Conservation (phyloP, 495 filamentous ascomycete genomes). For the Platismatia glauca region DNA sequence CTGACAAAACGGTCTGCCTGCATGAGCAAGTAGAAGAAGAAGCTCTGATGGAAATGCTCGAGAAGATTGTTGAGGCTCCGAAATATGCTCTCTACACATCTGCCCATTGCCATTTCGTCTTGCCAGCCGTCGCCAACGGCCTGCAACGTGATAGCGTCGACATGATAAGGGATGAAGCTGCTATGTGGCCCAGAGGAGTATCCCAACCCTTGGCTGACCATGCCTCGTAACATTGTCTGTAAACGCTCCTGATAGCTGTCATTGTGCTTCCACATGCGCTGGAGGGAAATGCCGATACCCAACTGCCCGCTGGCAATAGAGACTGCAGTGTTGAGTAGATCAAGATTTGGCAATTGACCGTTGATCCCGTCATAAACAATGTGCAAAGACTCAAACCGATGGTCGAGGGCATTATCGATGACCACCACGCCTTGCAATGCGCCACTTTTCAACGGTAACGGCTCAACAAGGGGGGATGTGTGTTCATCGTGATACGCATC, state of each 20-base stretch:
- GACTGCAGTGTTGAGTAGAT: slow-evolving; percentile 90
- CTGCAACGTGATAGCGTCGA: slow-evolving; percentile 90
- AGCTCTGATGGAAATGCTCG: slow-evolving; percentile 95
- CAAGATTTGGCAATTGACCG: slow-evolving; percentile 88
- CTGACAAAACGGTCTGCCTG: slow-evolving; percentile 86
- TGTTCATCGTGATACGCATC: slow-evolving; percentile 94
- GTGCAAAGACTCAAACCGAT: slow-evolving; percentile 75
- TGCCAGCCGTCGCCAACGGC: slow-evolving; percentile 87
- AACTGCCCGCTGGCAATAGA: slow-evolving; percentile 84
- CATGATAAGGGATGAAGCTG: slow-evolving; percentile 94
- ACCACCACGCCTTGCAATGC: slow-evolving; percentile 87
- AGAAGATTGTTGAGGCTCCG: slow-evolving; percentile 91
- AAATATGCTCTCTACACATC: slow-evolving; percentile 80
- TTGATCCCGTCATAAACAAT: slow-evolving; percentile 95
- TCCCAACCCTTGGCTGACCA: slow-evolving; percentile 84
- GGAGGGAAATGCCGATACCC: slow-evolving; percentile 72
- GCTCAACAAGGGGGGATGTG: slow-evolving; percentile 51
- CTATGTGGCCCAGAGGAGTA: slow-evolving; percentile 87
- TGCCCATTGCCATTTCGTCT: slow-evolving; percentile 90
- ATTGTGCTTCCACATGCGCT: slow-evolving; percentile 78
- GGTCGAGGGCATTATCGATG: slow-evolving; percentile 82
- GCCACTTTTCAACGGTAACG: slow-evolving; percentile 85
- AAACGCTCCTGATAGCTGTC: slow-evolving; percentile 77
- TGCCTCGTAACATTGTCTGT: slow-evolving; percentile 82
- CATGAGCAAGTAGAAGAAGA: slow-evolving; percentile 98